Percentiles rank a stretch among this genome's conserved stretches.
These are phyloP conservation scores for Termitomyces bulborhizus DNA, from an alignment of 768 basidiomycete genomes.

Conservation along the genomic window DNA sequence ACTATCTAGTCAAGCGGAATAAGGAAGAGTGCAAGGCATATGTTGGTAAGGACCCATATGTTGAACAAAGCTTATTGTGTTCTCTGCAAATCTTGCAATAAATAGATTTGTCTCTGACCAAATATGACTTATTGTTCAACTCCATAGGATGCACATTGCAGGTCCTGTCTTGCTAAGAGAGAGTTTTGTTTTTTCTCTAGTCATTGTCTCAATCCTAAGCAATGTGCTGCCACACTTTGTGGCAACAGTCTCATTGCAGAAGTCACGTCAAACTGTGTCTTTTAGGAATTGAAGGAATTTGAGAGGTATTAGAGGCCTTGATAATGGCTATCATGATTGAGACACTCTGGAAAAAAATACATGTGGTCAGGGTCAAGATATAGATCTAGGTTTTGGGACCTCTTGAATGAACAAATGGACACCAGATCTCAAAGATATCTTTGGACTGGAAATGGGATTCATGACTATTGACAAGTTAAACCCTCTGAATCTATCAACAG, in stretches of 20 bases:
- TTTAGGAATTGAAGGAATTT: too few relatives aligned
- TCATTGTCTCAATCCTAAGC: conserved; percentile 72
- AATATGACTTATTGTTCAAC: conserved; percentile 88
- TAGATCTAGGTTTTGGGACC: too few relatives aligned
- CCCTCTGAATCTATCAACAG: too few relatives aligned
- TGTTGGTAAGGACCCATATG: conserved; percentile 63
- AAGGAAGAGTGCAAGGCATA: conserved; percentile 76
- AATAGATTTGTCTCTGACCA: conserved; percentile 81
- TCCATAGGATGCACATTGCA: conserved; percentile 82
- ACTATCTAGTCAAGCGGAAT: conserved; percentile 52
- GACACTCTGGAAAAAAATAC: too few relatives aligned
- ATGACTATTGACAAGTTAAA: too few relatives aligned
- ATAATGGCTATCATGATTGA: too few relatives aligned
- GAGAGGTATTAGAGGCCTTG: too few relatives aligned
- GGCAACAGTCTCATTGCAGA: conserved; percentile 58
- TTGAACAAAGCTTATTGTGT: conserved; percentile 77
- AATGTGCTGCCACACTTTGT: conserved; percentile 65
- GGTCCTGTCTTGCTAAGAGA: conserved; percentile 77
- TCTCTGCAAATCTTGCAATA: conserved; percentile 73
- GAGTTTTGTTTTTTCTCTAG: conserved; percentile 24
- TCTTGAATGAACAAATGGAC: too few relatives aligned
- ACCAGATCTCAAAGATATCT: too few relatives aligned
- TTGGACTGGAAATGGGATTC: too few relatives aligned
- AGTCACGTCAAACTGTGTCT: conserved; percentile 71
- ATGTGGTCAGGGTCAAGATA: too few relatives aligned